Percentiles rank a stretch among this genome's conserved stretches.
Evolutionary conservation across 495 filamentous ascomycete genomes (phyloP).

Genomic region (Mytilinidion resinicola): DNA sequence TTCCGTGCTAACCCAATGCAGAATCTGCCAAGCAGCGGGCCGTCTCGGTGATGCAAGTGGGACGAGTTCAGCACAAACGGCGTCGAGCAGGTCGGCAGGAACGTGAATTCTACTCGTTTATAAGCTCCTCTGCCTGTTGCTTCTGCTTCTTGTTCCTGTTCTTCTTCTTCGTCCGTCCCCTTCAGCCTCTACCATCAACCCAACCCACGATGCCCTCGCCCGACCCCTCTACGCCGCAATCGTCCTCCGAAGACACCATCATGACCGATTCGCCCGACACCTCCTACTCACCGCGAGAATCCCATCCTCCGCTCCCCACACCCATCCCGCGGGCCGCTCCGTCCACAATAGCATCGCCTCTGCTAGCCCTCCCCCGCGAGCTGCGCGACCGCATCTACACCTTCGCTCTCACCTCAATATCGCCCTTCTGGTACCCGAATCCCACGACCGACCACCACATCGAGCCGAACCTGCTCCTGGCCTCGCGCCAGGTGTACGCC

Average conservation of each 20-base stretch:
- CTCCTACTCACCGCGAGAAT: neutral
- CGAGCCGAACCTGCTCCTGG: slow-evolving; percentile 33
- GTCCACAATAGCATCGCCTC: slow-evolving; percentile 14
- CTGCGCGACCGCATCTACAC: slow-evolving; percentile 37
- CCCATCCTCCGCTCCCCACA: neutral
- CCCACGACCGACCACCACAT: slow-evolving; percentile 9
- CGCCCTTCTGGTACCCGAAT: slow-evolving; percentile 21
- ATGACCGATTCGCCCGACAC: neutral
- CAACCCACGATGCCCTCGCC: too few species aligned
- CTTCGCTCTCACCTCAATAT: neutral
- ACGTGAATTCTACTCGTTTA: too few species aligned
- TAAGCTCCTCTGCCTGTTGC: too few species aligned
- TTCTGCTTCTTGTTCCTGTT: too few species aligned
- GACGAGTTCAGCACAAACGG: too few species aligned
- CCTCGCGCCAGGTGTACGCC: slow-evolving; percentile 32
- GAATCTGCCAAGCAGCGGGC: too few species aligned
- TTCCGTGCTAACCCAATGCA: too few species aligned
- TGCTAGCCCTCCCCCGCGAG: slow-evolving; percentile 37
- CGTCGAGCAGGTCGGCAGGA: too few species aligned
- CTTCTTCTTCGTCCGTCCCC: too few species aligned
- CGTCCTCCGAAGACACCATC: neutral
- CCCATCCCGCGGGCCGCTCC: neutral
- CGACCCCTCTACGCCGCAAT: too few species aligned
- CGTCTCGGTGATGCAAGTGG: too few species aligned
- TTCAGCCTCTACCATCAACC: too few species aligned